These are phyloP conservation scores for Colletotrichum truncatum DNA, from an alignment of 2,329 filamentous ascomycete species.

Conservation along the genomic window DNA sequence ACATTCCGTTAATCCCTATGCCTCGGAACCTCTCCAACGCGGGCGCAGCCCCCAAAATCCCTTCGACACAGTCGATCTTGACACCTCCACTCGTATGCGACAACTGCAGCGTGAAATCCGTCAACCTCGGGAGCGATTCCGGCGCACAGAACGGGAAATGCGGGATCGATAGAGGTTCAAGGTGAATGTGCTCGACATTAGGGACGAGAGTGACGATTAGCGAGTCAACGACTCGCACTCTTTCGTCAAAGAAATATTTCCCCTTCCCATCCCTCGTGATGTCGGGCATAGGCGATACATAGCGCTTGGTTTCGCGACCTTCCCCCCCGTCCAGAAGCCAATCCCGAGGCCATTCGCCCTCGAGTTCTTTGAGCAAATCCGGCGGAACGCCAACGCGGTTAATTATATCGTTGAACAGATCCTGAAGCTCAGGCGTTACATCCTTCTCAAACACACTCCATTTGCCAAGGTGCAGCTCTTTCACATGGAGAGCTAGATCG, in stretches of 20 bases:
- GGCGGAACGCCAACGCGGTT: background rate
- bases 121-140: background rate
- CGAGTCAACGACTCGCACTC: background rate
- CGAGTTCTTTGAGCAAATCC: background rate
- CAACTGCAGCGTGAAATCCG: background rate
- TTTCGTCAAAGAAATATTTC: background rate
- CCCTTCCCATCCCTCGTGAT: background rate
- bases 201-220: background rate
- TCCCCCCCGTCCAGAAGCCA: background rate
- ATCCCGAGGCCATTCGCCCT: background rate
- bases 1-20: background rate
- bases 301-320: background rate
- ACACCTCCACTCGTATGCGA: background rate
- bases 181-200: background rate
- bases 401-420: background rate
- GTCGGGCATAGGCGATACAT: background rate
- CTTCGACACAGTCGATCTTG: background rate
- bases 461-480: background rate
- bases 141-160: background rate
- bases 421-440: background rate
- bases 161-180: background rate
- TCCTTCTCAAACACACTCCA: background rate
- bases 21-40: slow-evolving; percentile 1
- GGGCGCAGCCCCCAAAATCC: background rate
- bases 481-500: background rate